phyloP scores from a whole-genome alignment of 352 stramenopile species.

The Globisporangium paroecandrum region DNA sequence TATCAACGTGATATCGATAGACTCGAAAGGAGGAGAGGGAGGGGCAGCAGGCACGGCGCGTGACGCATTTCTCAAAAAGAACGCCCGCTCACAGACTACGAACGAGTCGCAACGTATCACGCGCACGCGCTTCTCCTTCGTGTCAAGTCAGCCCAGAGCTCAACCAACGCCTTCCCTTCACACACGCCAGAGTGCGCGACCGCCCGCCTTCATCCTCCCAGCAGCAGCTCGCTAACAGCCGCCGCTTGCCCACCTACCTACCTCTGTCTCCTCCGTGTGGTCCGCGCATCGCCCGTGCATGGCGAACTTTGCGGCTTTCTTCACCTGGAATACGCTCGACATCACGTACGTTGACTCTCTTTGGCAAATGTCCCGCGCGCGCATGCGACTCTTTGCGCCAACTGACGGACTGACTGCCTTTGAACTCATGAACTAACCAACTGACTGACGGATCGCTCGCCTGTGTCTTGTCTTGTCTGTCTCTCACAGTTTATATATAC shows the following conservation, averaged over 20 bases:
- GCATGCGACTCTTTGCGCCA: too few species aligned
- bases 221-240: neutral
- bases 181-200: neutral
- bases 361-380: too few species aligned
- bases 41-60: too few species aligned
- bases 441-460: neutral
- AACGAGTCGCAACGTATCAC: neutral
- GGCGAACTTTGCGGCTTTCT: conserved; percentile 22
- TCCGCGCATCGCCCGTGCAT: conserved; percentile 14
- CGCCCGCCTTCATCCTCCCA: neutral
- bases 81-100: neutral
- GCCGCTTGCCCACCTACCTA: too few species aligned
- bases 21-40: too few species aligned
- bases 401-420: too few species aligned
- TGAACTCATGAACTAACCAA: neutral
- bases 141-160: neutral
- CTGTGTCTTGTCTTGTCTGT: neutral
- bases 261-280: neutral
- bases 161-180: neutral
- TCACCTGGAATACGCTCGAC: conserved; percentile 24
- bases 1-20: too few species aligned
- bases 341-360: conserved; percentile 15
- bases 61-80: neutral
- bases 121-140: neutral
- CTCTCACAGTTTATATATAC: conserved; percentile 18